Percentiles rank a stretch among this genome's conserved stretches.
Evolutionary conservation across 306 rosid genomes (phyloP).

Genomic region (Cucumis sativus): DNA sequence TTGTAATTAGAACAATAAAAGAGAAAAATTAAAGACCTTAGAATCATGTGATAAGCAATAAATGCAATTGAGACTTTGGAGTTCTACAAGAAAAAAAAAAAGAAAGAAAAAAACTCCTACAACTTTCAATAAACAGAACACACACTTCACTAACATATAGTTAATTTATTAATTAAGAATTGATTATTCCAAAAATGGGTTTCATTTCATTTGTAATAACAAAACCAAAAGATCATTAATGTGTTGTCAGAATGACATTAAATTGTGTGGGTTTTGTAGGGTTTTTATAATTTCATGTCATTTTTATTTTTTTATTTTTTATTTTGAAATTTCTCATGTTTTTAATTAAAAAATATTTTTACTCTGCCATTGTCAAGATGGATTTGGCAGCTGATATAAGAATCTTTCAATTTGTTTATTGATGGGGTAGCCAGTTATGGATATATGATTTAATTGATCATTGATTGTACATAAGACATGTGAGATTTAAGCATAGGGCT

Average conservation of each 20-base stretch:
- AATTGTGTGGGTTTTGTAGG: slow-evolving; percentile 9
- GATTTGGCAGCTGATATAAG: neutral
- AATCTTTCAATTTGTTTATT: slow-evolving; percentile 5
- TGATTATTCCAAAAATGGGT: slow-evolving; percentile 18
- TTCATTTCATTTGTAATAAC: slow-evolving; percentile 35
- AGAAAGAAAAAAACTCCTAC: neutral
- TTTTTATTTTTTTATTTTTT: neutral
- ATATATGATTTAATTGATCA: neutral
- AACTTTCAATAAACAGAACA: slow-evolving; percentile 10
- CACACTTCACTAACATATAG: neutral
- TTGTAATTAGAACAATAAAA: slow-evolving; percentile 27
- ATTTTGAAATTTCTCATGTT: neutral
- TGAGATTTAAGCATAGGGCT: slow-evolving; percentile 2
- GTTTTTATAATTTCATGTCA: slow-evolving; percentile 11
- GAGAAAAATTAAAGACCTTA: neutral
- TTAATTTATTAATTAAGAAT: neutral
- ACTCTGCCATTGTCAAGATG: neutral
- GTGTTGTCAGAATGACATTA: slow-evolving; percentile 61
- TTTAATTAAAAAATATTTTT: neutral
- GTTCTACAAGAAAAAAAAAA: slow-evolving; percentile 1
- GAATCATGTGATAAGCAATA: slow-evolving; percentile 58
- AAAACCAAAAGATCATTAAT: slow-evolving; percentile 29
- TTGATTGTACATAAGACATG: slow-evolving; percentile 2
- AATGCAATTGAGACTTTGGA: slow-evolving; percentile 33
- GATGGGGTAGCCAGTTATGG: neutral